A percentile compares a stretch with the other conserved stretches of the same genome.
Conservation (phyloP, 163 green algal species). For the Chlorella variabilis region DNA sequence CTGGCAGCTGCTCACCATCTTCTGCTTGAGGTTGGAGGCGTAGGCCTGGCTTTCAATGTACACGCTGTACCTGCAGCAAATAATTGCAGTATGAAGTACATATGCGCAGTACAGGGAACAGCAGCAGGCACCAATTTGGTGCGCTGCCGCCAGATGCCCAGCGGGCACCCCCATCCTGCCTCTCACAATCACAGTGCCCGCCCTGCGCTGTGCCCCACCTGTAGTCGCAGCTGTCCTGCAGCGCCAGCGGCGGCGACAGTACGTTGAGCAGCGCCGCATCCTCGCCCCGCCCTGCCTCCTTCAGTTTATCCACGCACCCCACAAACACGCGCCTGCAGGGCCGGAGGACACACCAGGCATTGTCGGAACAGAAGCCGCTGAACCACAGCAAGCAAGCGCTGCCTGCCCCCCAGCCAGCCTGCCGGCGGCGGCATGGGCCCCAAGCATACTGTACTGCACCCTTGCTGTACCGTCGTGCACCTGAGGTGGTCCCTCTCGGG, state of each 20-base stretch:
- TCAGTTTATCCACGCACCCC: conserved; percentile 34
- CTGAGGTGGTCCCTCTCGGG: conserved; percentile 37
- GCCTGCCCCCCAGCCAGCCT: not conserved
- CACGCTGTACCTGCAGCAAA: conserved; percentile 49
- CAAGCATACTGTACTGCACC: too few relatives aligned
- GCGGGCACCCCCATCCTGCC: too few relatives aligned
- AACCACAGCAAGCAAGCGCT: not conserved
- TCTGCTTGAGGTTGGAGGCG: conserved; percentile 60
- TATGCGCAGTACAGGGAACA: too few relatives aligned
- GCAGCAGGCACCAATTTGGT: too few relatives aligned
- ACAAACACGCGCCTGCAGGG: conserved; percentile 48
- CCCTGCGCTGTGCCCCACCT: conserved; percentile 23
- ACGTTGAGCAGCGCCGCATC: conserved; percentile 50
- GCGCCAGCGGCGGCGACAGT: conserved; percentile 29
- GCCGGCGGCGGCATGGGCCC: too few relatives aligned
- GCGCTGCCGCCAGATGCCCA: too few relatives aligned
- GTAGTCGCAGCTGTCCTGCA: conserved; percentile 56
- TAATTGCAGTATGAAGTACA: not conserved
- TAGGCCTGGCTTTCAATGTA: conserved; percentile 60
- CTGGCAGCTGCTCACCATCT: conserved; percentile 48
- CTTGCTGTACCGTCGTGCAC: not conserved
- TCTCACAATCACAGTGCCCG: too few relatives aligned
- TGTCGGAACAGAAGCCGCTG: not conserved
- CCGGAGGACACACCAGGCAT: too few relatives aligned
- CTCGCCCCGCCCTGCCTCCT: not conserved